These are phyloP conservation scores for Cordyceps militaris DNA, from an alignment of 2,329 filamentous ascomycete species.

Conservation along the genomic window DNA sequence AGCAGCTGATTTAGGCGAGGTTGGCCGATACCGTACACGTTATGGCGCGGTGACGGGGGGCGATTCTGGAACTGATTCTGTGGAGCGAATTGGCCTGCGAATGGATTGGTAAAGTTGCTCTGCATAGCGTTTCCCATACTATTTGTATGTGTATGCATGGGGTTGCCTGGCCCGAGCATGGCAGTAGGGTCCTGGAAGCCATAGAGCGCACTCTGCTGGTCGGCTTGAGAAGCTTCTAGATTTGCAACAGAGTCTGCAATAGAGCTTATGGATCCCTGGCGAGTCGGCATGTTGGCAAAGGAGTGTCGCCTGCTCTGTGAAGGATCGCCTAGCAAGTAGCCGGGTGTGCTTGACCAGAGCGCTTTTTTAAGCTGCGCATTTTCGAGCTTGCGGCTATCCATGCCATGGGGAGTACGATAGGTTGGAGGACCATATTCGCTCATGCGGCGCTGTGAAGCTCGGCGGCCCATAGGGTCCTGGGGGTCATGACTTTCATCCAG, in stretches of 20 bases:
- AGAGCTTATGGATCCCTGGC: slow-evolving; percentile 57
- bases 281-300: slow-evolving; percentile 62
- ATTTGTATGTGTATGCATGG: not conserved
- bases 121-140: slow-evolving; percentile 22
- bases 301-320: slow-evolving; percentile 74
- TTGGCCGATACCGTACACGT: slow-evolving; percentile 53
- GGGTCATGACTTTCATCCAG: slow-evolving; percentile 54
- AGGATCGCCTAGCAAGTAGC: slow-evolving; percentile 56
- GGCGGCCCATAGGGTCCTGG: slow-evolving; percentile 39
- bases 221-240: slow-evolving; percentile 39
- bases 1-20: slow-evolving; percentile 62
- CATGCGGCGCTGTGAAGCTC: slow-evolving; percentile 45
- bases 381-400: slow-evolving; percentile 56
- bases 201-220: slow-evolving; percentile 36
- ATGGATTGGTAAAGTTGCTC: slow-evolving; percentile 29
- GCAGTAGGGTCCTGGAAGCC: slow-evolving; percentile 32
- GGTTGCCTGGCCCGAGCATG: slow-evolving; percentile 21
- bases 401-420: slow-evolving; percentile 41
- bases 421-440: slow-evolving; percentile 46
- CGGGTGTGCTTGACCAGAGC: slow-evolving; percentile 66
- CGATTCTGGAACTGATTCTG: slow-evolving; percentile 41
- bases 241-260: slow-evolving; percentile 43
- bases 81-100: slow-evolving; percentile 40
- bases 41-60: slow-evolving; percentile 54
- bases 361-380: slow-evolving; percentile 53